A percentile compares a stretch with the other conserved stretches of the same genome.
Evolutionary conservation across 2,329 filamentous ascomycete species (phyloP).

Genomic region (Metarhizium humberi): DNA sequence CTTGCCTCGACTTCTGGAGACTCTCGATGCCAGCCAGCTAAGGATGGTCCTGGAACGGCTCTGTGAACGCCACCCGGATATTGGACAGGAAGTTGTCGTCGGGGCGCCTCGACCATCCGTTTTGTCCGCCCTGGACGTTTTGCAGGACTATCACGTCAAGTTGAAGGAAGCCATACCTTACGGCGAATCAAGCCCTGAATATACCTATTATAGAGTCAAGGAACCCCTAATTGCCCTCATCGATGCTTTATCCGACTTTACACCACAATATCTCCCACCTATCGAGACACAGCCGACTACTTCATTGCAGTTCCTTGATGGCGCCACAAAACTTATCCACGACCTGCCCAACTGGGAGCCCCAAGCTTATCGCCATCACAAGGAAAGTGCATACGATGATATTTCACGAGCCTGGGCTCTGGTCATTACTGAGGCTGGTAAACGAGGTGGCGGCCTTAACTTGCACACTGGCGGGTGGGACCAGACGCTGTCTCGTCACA

Average conservation of each 20-base stretch:
- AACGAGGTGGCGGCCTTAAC: constrained; percentile 82
- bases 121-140: constrained; percentile 66
- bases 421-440: constrained; percentile 83
- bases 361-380: constrained; percentile 81
- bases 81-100: constrained; percentile 74
- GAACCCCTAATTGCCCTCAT: constrained; percentile 72
- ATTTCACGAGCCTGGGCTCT: constrained; percentile 88
- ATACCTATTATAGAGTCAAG: constrained; percentile 88
- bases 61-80: constrained; percentile 79
- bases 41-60: constrained; percentile 81
- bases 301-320: constrained; percentile 81
- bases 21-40: constrained; percentile 76
- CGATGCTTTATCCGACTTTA: constrained; percentile 88
- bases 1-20: constrained; percentile 76
- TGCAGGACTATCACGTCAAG: constrained; percentile 71
- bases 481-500: constrained; percentile 75
- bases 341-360: constrained; percentile 85
- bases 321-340: constrained; percentile 84
- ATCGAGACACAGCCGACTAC: constrained; percentile 75
- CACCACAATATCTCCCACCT: constrained; percentile 88
- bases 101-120: constrained; percentile 84
- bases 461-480: constrained; percentile 91
- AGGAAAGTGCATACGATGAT: constrained; percentile 93
- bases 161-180: constrained; percentile 78
- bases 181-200: constrained; percentile 77